Evolutionary conservation across 352 stramenopile genomes (phyloP).

Genomic region (Phytophthora rubi): DNA sequence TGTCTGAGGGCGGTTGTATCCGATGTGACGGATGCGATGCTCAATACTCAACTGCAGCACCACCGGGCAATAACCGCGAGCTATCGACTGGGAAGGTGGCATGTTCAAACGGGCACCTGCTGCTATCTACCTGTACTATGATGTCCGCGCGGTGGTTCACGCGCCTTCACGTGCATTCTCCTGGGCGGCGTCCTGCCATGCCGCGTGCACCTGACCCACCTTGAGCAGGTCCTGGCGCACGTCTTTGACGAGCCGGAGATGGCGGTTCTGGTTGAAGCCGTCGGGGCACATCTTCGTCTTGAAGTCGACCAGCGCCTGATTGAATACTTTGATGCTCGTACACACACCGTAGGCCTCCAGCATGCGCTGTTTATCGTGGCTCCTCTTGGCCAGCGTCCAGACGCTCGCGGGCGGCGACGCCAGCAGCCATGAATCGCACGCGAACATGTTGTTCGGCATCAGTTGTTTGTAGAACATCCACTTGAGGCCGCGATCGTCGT

Average conservation of each 20-base stretch:
- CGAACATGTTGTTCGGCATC: conserved; percentile 75
- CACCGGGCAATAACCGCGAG: too few relatives aligned
- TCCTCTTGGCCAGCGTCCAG: conserved; percentile 67
- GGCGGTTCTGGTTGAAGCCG: conserved; percentile 76
- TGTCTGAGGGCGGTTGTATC: too few relatives aligned
- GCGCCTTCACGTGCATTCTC: conserved; percentile 29
- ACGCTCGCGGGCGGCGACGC: conserved; percentile 57
- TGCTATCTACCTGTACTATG: conserved; percentile 13
- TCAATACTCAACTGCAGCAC: too few relatives aligned
- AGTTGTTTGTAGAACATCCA: conserved; percentile 75
- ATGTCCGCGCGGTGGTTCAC: neutral
- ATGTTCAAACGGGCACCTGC: conserved; percentile 7
- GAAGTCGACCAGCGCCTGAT: conserved; percentile 71
- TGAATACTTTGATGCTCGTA: conserved; percentile 78
- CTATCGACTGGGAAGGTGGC: neutral
- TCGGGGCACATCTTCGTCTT: conserved; percentile 59
- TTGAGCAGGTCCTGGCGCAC: conserved; percentile 52
- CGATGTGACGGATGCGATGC: too few relatives aligned
- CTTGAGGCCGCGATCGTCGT: conserved; percentile 51
- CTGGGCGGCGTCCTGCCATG: conserved; percentile 54
- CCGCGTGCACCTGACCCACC: conserved; percentile 48
- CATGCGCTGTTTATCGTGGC: conserved; percentile 52
- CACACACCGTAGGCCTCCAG: conserved; percentile 78
- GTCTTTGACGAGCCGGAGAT: conserved; percentile 56
- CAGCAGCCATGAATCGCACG: conserved; percentile 82